A percentile compares a stretch with the other conserved stretches of the same genome.
These are phyloP conservation scores for Neckera pumila DNA, from an alignment of 225 moss, liverwort and hornwort species.

Conservation along the genomic window DNA sequence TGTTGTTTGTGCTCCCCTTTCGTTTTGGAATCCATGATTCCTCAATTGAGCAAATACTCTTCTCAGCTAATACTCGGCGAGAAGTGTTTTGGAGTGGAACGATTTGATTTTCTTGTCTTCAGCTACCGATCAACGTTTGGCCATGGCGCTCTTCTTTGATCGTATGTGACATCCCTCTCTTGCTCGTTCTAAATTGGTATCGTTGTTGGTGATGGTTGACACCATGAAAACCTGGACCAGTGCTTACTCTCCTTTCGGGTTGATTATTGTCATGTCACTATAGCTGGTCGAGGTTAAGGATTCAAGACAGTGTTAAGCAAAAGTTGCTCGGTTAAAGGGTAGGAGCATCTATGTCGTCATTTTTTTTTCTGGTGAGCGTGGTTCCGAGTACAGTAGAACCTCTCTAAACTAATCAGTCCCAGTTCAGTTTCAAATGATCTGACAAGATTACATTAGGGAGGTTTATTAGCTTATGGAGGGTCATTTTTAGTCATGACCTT, in stretches of 20 bases:
- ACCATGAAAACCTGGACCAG: background rate
- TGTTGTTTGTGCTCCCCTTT: background rate
- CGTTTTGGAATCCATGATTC: background rate
- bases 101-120: background rate
- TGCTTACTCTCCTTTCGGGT: background rate
- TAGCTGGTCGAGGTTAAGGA: background rate
- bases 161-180: background rate
- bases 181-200: background rate
- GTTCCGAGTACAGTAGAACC: no score
- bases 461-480: no score
- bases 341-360: background rate
- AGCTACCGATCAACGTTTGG: background rate
- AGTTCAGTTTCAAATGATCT: no score
- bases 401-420: no score
- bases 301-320: no score
- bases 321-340: no score
- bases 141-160: background rate
- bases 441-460: no score
- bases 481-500: no score
- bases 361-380: background rate
- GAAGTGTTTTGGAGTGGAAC: background rate
- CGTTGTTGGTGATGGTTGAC: background rate
- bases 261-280: background rate
- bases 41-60: background rate
- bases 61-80: background rate